Base-by-base conservation (phyloP, 768 basidiomycete genomes). In the Phylloporus sp. region DNA sequence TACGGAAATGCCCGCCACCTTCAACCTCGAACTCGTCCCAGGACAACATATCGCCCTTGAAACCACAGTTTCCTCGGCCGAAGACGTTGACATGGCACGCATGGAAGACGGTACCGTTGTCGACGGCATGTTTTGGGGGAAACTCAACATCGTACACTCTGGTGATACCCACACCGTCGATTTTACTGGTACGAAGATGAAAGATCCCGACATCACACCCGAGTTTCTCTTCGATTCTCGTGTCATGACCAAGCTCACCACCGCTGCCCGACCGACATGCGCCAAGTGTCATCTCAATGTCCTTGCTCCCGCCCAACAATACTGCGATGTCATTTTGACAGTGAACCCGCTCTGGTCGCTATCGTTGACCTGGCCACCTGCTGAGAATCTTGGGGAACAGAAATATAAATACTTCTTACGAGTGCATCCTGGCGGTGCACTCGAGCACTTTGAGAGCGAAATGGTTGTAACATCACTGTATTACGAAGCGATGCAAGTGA, bases 81-180 rank as follows among this genome's bases (percentile, higher is more conserved):
- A 88, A 31, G 91, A 91, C 58, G 78, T 91, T 31, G 91, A 93
- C 65, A 92, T 93, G 91, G 86, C 91, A 3, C 80, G 88, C 45
- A 91, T 90, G 86, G 91, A 92, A 57, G 91, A 93, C 59, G 91
- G 90, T 1, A 91, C 88, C 13, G 73, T 82, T 22, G 91, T 93
- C 18, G 91, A 89, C 44, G 91, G 91, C 35, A 73, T 80, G 69
- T 93, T 91, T 70, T 92, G 87, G 88, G 91, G 91, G 5, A 91
- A 91, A 63, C 80, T 93, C 48, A 82, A 82, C 58, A 88, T 93
- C 45, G 80, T 91, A 12, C 91, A 93, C 62, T 73, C 80, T 1
- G 87, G 83, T 28, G 86, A 88, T 59, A 83, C 71, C 16, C 91
- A 93, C 68, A 77, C 77, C 50, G 80, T 93, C 79, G 91, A 91